phyloP scores from a whole-genome alignment of 192 early-diverging fungal species.

The Glomus cerebriforme region DNA sequence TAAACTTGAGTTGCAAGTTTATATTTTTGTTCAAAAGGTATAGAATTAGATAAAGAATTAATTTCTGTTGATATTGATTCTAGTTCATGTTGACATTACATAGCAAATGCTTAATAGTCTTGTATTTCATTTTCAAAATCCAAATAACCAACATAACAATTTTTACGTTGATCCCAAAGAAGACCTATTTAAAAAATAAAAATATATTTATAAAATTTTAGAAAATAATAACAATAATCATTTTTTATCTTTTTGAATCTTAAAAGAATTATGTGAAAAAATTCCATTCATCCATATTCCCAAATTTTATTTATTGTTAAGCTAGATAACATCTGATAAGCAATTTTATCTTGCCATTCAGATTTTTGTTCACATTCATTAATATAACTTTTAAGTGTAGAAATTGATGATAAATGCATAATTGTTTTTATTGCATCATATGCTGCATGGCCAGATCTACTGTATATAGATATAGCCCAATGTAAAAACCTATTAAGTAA shows the following conservation, averaged over 20 bases:
- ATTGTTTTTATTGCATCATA: too few species aligned
- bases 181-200: too few species aligned
- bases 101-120: too few species aligned
- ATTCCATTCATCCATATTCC: not conserved
- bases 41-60: too few species aligned
- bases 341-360: not conserved
- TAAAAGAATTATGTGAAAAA: slow-evolving; percentile 7
- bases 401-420: slow-evolving; percentile 3
- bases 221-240: not conserved
- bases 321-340: not conserved
- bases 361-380: not conserved
- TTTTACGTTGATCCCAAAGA: not conserved
- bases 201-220: not conserved
- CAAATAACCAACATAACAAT: too few species aligned
- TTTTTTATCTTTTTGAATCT: slow-evolving; percentile 1
- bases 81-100: too few species aligned
- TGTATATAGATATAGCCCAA: not conserved
- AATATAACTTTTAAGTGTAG: too few species aligned
- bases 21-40: too few species aligned
- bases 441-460: too few species aligned
- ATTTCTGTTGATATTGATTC: too few species aligned
- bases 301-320: slow-evolving; percentile 1
- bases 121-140: too few species aligned
- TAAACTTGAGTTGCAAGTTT: too few species aligned
- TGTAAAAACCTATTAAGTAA: not conserved